Percentiles rank a stretch among this genome's conserved stretches.
These are phyloP conservation scores for Neofusicoccum umdonicola DNA, from an alignment of 2,329 filamentous ascomycete species.

Conservation along the genomic window DNA sequence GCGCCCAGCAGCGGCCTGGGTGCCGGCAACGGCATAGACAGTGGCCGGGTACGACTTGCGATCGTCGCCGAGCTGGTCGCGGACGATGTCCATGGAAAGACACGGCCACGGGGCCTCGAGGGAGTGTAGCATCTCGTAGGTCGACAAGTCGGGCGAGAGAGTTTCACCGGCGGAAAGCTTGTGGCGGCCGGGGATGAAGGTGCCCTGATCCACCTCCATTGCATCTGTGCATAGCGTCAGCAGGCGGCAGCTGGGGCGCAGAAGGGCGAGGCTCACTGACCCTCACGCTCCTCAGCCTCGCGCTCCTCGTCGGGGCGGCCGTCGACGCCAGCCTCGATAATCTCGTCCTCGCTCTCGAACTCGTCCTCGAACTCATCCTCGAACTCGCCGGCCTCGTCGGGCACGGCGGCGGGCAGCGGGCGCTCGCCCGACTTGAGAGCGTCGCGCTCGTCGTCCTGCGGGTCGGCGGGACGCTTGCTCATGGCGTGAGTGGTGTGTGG, in stretches of 20 bases:
- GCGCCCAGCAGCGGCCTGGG: constrained; percentile 75
- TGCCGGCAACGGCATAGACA: constrained; percentile 91
- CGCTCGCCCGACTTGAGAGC: constrained; percentile 62
- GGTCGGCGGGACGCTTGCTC: constrained; percentile 60
- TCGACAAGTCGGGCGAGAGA: constrained; percentile 84
- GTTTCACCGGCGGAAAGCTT: constrained; percentile 90
- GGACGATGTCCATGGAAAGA: constrained; percentile 89
- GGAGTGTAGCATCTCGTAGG: constrained; percentile 96
- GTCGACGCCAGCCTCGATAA: constrained; percentile 91
- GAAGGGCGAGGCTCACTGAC: constrained; percentile 36
- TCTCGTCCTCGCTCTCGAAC: constrained; percentile 88
- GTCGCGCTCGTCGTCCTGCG: constrained; percentile 48
- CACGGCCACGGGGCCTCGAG: constrained; percentile 96
- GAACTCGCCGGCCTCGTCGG: constrained; percentile 66
- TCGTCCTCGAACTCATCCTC: constrained; percentile 95
- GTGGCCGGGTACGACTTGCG: constrained; percentile 93
- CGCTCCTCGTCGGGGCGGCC: constrained; percentile 88
- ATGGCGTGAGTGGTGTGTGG: constrained; percentile 39
- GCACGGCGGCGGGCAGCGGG: constrained; percentile 48
- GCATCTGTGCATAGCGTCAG: constrained; percentile 51
- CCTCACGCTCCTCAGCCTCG: constrained; percentile 80
- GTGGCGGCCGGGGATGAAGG: constrained; percentile 92
- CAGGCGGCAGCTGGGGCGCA: background rate
- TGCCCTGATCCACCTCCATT: constrained; percentile 92
- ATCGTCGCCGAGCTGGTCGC: constrained; percentile 80